Evolutionary conservation across 495 filamentous ascomycete species (phyloP).

Genomic region (Penicillium silybi): DNA sequence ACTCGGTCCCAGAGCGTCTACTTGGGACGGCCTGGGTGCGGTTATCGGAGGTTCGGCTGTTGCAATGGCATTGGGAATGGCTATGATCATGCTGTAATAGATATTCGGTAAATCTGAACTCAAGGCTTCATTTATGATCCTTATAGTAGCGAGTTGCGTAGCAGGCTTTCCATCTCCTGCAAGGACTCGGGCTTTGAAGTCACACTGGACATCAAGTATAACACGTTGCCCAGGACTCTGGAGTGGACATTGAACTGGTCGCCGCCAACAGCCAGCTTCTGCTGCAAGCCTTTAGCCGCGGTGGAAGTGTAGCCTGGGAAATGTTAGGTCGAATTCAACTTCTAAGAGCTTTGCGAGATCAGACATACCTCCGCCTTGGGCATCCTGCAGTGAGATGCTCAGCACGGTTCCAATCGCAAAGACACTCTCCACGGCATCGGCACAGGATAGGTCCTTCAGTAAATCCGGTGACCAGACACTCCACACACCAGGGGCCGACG

Average conservation of each 20-base stretch:
- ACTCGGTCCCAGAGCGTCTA: background rate
- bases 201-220: conserved; percentile 74
- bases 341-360: background rate
- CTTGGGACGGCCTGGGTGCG: conserved; percentile 1
- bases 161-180: conserved; percentile 41
- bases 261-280: conserved; percentile 41
- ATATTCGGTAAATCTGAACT: background rate
- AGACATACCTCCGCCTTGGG: conserved; percentile 42
- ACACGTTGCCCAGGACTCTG: conserved; percentile 69
- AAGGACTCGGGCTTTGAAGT: conserved; percentile 51
- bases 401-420: conserved; percentile 70
- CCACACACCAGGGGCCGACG: conserved; percentile 45
- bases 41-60: conserved; percentile 1
- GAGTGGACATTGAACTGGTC: conserved; percentile 60
- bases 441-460: conserved; percentile 51
- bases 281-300: conserved; percentile 58
- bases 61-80: conserved; percentile 5
- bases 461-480: conserved; percentile 62
- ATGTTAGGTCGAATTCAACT: conserved; percentile 1
- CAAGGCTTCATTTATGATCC: background rate
- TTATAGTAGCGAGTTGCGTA: conserved; percentile 29
- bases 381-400: conserved; percentile 55
- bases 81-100: background rate
- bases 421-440: conserved; percentile 53
- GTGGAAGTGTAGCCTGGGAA: conserved; percentile 60